Base-by-base conservation (phyloP, 116 monocot species). In the Zostera marina region DNA sequence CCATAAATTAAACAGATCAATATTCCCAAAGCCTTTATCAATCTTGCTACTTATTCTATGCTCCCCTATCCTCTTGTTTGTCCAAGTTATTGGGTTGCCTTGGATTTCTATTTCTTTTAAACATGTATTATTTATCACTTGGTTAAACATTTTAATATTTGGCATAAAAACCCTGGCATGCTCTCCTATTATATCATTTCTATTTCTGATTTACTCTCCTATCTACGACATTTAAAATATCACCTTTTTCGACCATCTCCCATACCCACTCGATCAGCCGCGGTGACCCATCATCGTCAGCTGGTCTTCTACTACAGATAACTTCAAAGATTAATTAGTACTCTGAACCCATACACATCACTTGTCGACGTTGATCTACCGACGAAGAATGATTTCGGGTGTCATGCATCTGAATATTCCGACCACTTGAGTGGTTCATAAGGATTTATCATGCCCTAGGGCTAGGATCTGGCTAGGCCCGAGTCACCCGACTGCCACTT, bases 401-500 rank as follows among this genome's bases (percentile, higher is more conserved):
- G 68, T 60, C 59, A 68, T 68, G 68, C 60, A 68, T 17, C 69
- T 62, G 6, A 62, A 38, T 4, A 62, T 54, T 0, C 69, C 69
- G 0, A 63, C 52, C 47, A 69, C 69, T 14, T 59, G 43, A 9
- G 62, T 69, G 9, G 69, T 69, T 13, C n/a, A 17, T 11, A 19
- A 43, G 11, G 11, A 44, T 1, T 7, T 13, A 2, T 53, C 69
- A 7, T 46, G 54, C 19, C 44, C 20, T 16, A n/a, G n/a, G n/a
- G n/a, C n/a, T 69, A 40, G 17, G 54, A 15, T 25, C 56, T 51
- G 0, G 69, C 69, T 21, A 69, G 61, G 13, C 70, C 70, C 22
- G 63, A 70, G 63, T 70, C 70, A 20, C 70, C 70, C 69, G 12
- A 62, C 61, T 4, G 69, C 69, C 17, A 69, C 69, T 45, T 69